Evolutionary conservation across 2,329 filamentous ascomycete species (phyloP), one percentile per base, ranked within the genome.

Genomic region (Camillea tinctor): DNA sequence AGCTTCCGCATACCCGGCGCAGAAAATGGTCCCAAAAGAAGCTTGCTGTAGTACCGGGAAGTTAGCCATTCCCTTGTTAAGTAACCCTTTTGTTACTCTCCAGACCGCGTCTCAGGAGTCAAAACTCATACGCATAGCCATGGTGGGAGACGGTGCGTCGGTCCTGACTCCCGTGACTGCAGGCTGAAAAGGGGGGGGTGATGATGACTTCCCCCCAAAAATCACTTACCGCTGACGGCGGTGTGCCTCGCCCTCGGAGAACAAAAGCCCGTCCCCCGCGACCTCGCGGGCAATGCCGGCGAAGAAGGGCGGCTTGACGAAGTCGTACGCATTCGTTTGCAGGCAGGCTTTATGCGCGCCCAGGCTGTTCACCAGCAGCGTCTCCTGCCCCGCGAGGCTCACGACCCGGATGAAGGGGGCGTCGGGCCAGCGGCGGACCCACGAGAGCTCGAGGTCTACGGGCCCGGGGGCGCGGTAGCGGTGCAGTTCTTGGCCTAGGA

Each of bases 401-500:
- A 75, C 57, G 58, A 77, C 77, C 13, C 76, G 72, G 59, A 79
- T 77, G 56, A 79, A 73, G 1, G 73, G 73, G 8, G 68, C 71
- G 1, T 74, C 66, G 0, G 76, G 75, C 69, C 69, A 72, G 53
- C 55, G 61, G 48, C 60, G 67, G 60, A 70, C 72, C 74, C 74
- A 76, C 44, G 67, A 52, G 2, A 75, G 13, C 52, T 74, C 69
- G 20, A 71, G 55, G 2, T 61, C 66, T 4, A 60, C 64, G 0
- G 75, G 74, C 11, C 64, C 68, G 0, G 69, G 64, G 21, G 73
- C 66, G 40, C 36, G 62, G 52, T 74, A 62, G 50, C 74, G 71
- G 15, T 74, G 75, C 20, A 72, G 58, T 52, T 71, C 71, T 63
- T 81, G 77, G 6, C 80, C 79, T 13, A 81, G 60, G 49, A 80